Conservation (phyloP, 768 basidiomycete genomes). For the Hygrophorus pudorinus region DNA sequence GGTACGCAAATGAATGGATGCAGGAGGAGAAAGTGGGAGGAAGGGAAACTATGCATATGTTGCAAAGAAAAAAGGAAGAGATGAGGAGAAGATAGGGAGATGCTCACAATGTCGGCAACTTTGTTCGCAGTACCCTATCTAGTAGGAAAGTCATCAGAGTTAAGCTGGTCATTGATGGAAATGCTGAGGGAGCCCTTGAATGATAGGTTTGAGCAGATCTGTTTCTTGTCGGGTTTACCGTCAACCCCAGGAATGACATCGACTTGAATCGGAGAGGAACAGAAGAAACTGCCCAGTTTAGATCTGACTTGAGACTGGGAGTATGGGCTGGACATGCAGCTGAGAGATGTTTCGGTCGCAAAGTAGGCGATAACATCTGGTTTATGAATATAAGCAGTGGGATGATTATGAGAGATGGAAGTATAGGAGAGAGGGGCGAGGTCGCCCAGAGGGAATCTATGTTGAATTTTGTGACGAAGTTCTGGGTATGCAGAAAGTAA, state of each 20-base stretch:
- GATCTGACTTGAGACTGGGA: slow-evolving; percentile 10
- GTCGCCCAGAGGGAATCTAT: slow-evolving; percentile 24
- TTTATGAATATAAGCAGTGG: slow-evolving; percentile 5
- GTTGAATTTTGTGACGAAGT: slow-evolving; percentile 18
- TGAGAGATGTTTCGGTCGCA: slow-evolving; percentile 4
- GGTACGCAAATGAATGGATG: too few species aligned
- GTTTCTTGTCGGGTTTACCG: slow-evolving; percentile 14
- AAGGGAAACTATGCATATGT: too few species aligned
- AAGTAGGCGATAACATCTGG: slow-evolving; percentile 10
- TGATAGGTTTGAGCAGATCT: slow-evolving; percentile 13
- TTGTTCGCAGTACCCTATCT: slow-evolving; percentile 12
- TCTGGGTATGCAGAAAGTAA: slow-evolving; percentile 24
- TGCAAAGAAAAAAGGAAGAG: too few species aligned
- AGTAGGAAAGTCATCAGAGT: slow-evolving; percentile 16
- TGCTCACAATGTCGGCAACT: too few species aligned
- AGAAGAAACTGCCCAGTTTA: slow-evolving; percentile 17
- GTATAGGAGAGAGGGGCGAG: slow-evolving; percentile 15
- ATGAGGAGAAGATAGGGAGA: too few species aligned
- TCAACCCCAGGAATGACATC: not conserved
- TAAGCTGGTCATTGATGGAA: slow-evolving; percentile 16
- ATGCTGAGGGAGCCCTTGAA: slow-evolving; percentile 6
- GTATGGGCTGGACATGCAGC: slow-evolving; percentile 14
- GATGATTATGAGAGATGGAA: slow-evolving; percentile 10
- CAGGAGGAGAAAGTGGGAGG: too few species aligned
- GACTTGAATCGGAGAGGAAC: slow-evolving; percentile 12